These are phyloP conservation scores for Crithidia expoeki DNA, from an alignment of 208 protist genomes.

Conservation along the genomic window DNA sequence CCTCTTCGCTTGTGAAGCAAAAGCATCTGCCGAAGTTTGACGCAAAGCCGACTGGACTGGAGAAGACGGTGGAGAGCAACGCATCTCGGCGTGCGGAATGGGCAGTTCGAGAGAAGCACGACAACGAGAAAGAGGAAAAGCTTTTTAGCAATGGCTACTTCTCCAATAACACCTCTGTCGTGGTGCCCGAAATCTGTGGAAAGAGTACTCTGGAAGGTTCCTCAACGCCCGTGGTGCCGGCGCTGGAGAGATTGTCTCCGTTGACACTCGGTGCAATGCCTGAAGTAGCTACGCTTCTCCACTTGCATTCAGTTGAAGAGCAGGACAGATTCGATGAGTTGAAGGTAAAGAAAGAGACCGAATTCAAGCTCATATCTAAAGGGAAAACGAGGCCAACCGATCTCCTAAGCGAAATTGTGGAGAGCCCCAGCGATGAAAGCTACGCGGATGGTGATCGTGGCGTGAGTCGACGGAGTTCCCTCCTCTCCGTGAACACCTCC, in stretches of 20 bases:
- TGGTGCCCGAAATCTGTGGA: too few species aligned
- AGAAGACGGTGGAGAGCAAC: neutral
- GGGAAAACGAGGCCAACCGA: too few species aligned
- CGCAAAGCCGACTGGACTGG: neutral
- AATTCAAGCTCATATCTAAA: too few species aligned
- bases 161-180: neutral
- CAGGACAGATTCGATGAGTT: too few species aligned
- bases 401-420: neutral
- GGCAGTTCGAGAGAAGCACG: neutral
- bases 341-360: too few species aligned
- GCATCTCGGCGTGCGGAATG: neutral
- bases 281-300: too few species aligned
- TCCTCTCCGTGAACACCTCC: neutral
- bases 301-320: too few species aligned
- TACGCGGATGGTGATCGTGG: too few species aligned
- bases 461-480: neutral
- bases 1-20: neutral
- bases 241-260: too few species aligned
- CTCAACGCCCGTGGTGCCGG: too few species aligned
- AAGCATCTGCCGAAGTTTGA: neutral
- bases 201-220: too few species aligned
- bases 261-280: too few species aligned
- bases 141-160: conserved; percentile 1
- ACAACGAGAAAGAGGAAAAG: neutral
- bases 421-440: neutral